Conservation (phyloP, 768 basidiomycete species). For the Boletus pseudo-olivaceus region DNA sequence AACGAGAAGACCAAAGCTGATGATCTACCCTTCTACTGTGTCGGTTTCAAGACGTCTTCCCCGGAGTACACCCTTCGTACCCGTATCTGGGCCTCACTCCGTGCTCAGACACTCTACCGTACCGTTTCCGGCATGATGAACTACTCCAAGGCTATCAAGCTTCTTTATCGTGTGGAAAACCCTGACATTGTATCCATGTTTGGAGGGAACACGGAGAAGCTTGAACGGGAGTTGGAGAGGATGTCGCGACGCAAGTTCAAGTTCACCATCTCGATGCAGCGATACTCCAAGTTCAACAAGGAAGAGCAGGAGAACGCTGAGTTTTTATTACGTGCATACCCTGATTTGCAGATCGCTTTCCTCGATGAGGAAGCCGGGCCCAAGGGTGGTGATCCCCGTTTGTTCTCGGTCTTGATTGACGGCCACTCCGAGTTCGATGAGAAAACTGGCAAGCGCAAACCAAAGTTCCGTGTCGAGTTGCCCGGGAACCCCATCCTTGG, state of each 20-base stretch:
- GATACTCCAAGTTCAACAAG: conserved; percentile 98
- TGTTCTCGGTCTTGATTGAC: conserved; percentile 94
- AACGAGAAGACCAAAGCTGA: conserved; percentile 87
- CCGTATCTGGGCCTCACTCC: conserved; percentile 98
- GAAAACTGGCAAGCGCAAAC: conserved; percentile 81
- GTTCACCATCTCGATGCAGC: conserved; percentile 97
- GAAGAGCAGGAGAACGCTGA: conserved; percentile 99
- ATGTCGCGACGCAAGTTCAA: conserved; percentile 99
- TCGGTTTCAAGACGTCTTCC: conserved; percentile 98
- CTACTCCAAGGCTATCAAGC: conserved; percentile 99
- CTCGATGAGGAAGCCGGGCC: conserved; percentile 93
- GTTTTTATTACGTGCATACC: conserved; percentile 95
- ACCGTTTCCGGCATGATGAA: conserved; percentile 99
- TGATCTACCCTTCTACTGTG: conserved; percentile 98
- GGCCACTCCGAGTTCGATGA: conserved; percentile 96
- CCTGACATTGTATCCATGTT: conserved; percentile 96
- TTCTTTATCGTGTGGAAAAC: conserved; percentile 97
- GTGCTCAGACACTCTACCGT: conserved; percentile 96
- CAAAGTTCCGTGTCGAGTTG: conserved; percentile 96
- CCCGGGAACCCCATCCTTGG: conserved; percentile 99
- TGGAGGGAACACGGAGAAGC: conserved; percentile 92
- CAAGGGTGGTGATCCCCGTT: conserved; percentile 80
- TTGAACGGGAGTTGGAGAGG: conserved; percentile 93
- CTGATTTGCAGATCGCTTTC: conserved; percentile 97
- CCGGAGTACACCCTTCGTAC: conserved; percentile 99